These are phyloP conservation scores for Botrytis elliptica DNA, from an alignment of 2,329 filamentous ascomycete species.

Conservation along the genomic window DNA sequence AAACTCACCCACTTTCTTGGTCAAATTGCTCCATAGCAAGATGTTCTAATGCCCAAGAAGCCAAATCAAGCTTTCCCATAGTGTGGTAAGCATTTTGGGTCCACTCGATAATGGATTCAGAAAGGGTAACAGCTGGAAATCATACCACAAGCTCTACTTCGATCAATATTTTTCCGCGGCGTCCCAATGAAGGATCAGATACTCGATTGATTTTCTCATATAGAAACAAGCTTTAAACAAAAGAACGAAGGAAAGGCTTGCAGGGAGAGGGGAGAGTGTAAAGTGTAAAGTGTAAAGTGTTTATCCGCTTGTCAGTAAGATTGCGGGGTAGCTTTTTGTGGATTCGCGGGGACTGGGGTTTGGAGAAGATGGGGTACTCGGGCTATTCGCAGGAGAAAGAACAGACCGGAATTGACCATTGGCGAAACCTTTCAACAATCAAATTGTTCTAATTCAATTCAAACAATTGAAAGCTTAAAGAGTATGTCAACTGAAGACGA, in stretches of 20 bases:
- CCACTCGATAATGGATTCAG: background rate
- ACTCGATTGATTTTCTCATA: fast-evolving
- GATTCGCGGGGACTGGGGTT: background rate
- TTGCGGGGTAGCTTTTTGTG: background rate
- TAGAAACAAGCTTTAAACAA: background rate
- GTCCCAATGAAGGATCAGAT: background rate
- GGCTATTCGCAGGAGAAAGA: no score
- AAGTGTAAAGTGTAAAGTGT: background rate
- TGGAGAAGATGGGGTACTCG: background rate
- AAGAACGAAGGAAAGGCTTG: background rate
- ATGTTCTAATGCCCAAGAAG: no score
- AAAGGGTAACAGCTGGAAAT: background rate
- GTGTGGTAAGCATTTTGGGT: background rate
- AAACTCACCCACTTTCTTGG: no score
- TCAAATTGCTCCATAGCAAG: no score
- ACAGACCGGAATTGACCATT: no score
- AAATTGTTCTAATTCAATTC: no score
- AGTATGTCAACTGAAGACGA: no score
- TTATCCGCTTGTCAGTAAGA: background rate
- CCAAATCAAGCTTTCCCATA: background rate
- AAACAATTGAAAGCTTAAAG: no score
- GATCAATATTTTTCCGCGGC: background rate
- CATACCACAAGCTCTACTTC: background rate
- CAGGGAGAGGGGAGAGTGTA: background rate
- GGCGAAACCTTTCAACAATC: no score